phyloP scores from a whole-genome alignment of 1,284 basidiomycete species.

The Leccinum fuscescens region DNA sequence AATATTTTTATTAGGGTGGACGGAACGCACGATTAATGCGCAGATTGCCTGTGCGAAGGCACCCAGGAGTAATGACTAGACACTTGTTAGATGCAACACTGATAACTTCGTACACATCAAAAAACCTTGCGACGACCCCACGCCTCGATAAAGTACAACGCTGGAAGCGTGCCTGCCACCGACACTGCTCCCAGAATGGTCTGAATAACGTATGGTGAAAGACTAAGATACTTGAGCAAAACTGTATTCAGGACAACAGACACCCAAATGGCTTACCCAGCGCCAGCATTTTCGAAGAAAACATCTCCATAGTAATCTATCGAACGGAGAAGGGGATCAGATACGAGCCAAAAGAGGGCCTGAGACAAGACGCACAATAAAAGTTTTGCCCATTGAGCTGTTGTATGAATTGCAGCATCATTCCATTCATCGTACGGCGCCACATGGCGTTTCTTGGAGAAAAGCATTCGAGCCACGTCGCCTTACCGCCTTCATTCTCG shows the following conservation, averaged over 20 bases:
- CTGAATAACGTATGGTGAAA: conserved; percentile 73
- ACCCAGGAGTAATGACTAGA: conserved; percentile 64
- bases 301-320: conserved; percentile 78
- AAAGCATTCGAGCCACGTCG: conserved; percentile 79
- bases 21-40: conserved; percentile 52
- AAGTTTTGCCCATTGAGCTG: conserved; percentile 78
- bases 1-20: not conserved
- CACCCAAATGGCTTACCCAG: conserved; percentile 40
- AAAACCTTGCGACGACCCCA: conserved; percentile 61
- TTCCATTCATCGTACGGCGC: conserved; percentile 71
- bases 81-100: not conserved
- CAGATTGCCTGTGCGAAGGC: conserved; percentile 62
- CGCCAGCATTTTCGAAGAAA: conserved; percentile 77
- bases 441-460: conserved; percentile 65
- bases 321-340: not conserved
- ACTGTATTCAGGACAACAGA: not conserved
- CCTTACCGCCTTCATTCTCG: conserved; percentile 77
- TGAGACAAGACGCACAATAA: conserved; percentile 51
- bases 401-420: conserved; percentile 82
- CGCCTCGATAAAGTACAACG: conserved; percentile 62
- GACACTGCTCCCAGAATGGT: conserved; percentile 69
- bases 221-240: conserved; percentile 30
- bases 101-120: not conserved
- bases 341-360: not conserved
- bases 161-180: conserved; percentile 63